Conservation (phyloP, 2,329 filamentous ascomycete genomes). For the Colletotrichum truncatum region DNA sequence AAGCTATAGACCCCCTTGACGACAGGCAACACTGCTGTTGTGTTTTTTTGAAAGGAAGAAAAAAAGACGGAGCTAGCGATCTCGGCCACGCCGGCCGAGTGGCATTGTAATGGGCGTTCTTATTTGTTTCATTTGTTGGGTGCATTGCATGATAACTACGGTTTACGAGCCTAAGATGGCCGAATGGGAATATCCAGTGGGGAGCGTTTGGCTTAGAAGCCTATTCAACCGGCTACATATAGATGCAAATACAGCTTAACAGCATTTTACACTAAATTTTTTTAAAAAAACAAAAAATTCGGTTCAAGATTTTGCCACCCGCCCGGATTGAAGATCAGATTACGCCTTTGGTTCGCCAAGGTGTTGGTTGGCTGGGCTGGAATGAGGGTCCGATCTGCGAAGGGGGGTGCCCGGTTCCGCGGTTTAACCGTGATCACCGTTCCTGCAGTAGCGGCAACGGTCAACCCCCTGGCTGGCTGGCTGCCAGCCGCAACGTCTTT, state of each 20-base stretch:
- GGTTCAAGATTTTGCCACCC: not conserved
- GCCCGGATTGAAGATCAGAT: no score
- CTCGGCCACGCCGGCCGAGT: not conserved
- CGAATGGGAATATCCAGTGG: slow-evolving; percentile 28
- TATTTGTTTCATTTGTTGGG: not conserved
- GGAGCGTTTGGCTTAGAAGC: slow-evolving; percentile 28
- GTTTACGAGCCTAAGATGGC: slow-evolving; percentile 22
- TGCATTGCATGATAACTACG: slow-evolving; percentile 27
- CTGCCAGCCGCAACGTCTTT: no score
- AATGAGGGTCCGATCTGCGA: no score
- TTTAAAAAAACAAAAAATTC: no score
- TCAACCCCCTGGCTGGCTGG: no score
- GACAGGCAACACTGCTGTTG: no score
- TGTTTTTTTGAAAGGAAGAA: not conserved
- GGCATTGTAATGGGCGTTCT: slow-evolving; percentile 10
- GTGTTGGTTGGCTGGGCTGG: no score
- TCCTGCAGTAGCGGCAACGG: no score
- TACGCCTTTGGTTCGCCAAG: no score
- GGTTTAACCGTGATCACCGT: no score
- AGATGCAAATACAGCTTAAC: not conserved
- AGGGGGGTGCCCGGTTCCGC: no score
- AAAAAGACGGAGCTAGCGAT: not conserved
- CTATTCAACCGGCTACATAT: not conserved
- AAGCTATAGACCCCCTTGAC: slow-evolving; percentile 1
- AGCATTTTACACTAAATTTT: not conserved